Percentiles rank a stretch among this genome's conserved stretches.
Evolutionary conservation across 768 basidiomycete species (phyloP).

Genomic region (Candolleomyces aberdarensis): DNA sequence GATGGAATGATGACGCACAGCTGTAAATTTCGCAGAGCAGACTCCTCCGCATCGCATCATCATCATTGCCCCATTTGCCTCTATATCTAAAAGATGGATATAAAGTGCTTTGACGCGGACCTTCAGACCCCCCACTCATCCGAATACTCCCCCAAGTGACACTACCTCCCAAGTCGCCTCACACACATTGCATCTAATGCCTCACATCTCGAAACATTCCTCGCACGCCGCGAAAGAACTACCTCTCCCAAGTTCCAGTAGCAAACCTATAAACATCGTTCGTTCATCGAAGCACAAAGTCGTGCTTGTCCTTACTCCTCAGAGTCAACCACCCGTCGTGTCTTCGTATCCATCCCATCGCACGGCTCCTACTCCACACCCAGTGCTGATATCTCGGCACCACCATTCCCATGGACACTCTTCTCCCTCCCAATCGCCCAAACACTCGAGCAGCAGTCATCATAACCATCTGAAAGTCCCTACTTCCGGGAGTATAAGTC

Average conservation of each 20-base stretch:
- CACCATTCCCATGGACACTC: background rate
- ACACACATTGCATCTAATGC: background rate
- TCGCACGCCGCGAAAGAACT: background rate
- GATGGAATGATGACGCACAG: background rate
- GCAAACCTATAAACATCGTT: background rate
- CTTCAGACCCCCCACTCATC: background rate
- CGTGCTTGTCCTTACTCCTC: conserved; percentile 3
- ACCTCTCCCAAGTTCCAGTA: background rate
- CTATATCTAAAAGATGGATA: background rate
- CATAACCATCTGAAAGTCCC: background rate
- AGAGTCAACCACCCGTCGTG: conserved; percentile 5
- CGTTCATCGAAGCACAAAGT: background rate
- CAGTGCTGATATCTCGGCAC: conserved; percentile 3
- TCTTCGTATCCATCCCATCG: conserved; percentile 5
- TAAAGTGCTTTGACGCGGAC: background rate
- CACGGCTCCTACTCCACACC: conserved; percentile 1
- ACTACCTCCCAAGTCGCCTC: background rate
- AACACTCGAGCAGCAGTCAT: background rate
- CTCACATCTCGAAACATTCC: background rate
- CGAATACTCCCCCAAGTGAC: background rate
- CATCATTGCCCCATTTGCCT: background rate
- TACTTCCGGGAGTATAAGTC: background rate
- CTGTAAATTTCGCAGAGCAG: background rate
- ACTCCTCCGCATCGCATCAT: background rate
- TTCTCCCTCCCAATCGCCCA: background rate